Base-by-base conservation (phyloP, 2,329 filamentous ascomycete species). In the Atkinsonella hypoxylon region DNA sequence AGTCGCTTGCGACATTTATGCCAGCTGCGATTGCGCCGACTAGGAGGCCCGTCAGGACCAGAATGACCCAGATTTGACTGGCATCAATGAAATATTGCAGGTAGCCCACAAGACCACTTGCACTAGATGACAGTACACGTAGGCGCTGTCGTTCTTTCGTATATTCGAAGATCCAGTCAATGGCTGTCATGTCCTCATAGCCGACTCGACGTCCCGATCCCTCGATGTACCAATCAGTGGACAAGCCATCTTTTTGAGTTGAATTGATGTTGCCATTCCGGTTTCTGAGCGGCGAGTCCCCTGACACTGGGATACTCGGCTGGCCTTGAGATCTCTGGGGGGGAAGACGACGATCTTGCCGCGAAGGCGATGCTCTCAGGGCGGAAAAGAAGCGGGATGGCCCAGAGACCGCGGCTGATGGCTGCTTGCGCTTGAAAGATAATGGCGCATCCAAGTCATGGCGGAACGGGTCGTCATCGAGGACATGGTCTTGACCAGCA, bases 151-250 rank as follows among this genome's bases (percentile, higher is more conserved):
- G 81, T 70, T 98, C 93, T 67, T 96, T 96, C 48, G 87, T 93
- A 64, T 97, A 95, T 67, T 98, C 93, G 61, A 95, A 97, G 63
- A 97, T 97, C 93, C 93, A 98, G 71, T 98, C 93, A 65, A 98
- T 98, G 52, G 93, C 91, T 15, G 91, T 96, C 65, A 96, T 75
- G 69, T 98, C 87, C 62, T 96, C 91, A 70, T 98, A 98, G 50
- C 87, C 91, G 38, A 96, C 90, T 62, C 93, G 81, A 49, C 89
- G 81, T 1, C 90, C 90, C 0, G 88, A 89, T 1, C 89, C 89
- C 67, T 96, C 91, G 45, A 85, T 77, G 63, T 94, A 87, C 91
- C 91, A 97, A 66, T 97, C 91, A 44, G 76, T 65, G 4, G 75
- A 67, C 31, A 64, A 61, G 48, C 68, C 72, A 58, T 79, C 74